phyloP scores from a whole-genome alignment of 31 red algal species.

The Odonthalia washingtoniensis region DNA sequence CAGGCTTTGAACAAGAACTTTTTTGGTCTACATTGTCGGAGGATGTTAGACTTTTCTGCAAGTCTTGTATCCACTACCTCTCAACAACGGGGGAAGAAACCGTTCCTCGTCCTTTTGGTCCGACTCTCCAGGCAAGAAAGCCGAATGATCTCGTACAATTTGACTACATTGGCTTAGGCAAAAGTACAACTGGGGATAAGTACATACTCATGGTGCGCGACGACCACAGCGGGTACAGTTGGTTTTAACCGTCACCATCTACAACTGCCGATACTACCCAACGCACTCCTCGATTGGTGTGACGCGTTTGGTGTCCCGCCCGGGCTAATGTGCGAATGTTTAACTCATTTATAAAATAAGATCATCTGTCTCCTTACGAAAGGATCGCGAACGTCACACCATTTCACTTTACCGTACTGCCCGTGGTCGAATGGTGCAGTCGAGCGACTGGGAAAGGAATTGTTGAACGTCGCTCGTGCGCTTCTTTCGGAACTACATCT shows the following conservation, averaged over 20 bases:
- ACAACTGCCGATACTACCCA: not conserved
- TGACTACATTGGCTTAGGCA: too few relatives aligned
- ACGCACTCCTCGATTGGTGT: not conserved
- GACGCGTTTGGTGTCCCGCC: not conserved
- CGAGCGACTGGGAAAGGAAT: constrained; percentile 31
- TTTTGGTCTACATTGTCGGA: not conserved
- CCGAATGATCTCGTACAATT: too few relatives aligned
- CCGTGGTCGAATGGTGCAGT: constrained; percentile 44
- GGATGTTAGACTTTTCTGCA: not conserved
- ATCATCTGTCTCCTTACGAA: not conserved
- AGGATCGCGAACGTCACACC: not conserved
- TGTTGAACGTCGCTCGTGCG: constrained; percentile 9
- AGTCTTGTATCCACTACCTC: not conserved
- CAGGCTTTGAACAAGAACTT: not conserved
- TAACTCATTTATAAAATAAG: constrained; percentile 28
- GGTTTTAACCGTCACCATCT: not conserved
- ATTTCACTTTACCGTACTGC: constrained; percentile 39
- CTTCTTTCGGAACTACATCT: constrained; percentile 34
- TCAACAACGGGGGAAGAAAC: too few relatives aligned
- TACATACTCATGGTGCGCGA: too few relatives aligned
- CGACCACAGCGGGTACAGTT: too few relatives aligned
- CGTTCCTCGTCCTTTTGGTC: too few relatives aligned
- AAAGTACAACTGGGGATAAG: too few relatives aligned
- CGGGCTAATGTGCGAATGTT: not conserved
- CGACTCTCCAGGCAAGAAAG: too few relatives aligned